Evolutionary conservation across 495 filamentous ascomycete species (phyloP).

Genomic region (Penicillium flavigenum): DNA sequence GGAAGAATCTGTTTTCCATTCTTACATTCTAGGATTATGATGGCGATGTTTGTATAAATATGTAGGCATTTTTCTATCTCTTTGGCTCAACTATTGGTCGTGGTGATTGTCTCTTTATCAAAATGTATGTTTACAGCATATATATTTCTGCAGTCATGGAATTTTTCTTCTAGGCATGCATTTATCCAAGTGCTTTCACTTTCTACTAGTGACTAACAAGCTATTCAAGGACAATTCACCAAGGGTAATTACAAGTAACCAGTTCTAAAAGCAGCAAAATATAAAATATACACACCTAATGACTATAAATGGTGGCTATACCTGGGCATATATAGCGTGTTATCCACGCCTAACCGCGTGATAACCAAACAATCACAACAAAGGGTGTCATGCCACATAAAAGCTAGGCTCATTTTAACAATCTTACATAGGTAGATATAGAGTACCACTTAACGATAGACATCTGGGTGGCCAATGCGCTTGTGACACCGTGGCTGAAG

Average conservation of each 20-base stretch:
- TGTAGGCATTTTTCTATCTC: background rate
- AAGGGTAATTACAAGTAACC: background rate
- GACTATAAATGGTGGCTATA: background rate
- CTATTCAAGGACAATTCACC: background rate
- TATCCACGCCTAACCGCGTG: background rate
- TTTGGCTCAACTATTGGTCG: background rate
- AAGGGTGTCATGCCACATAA: too few relatives aligned
- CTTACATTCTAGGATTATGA: background rate
- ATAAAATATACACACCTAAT: background rate
- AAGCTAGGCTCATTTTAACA: background rate
- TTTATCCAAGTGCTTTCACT: background rate
- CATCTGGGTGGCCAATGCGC: background rate
- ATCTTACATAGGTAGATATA: background rate
- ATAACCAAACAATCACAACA: background rate
- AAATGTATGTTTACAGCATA: background rate
- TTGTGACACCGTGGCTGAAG: constrained; percentile 9
- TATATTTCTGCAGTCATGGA: background rate
- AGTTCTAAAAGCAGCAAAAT: background rate
- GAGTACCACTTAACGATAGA: background rate
- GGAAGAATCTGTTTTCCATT: constrained; percentile 8
- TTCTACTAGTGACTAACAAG: background rate
- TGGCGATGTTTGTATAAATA: background rate
- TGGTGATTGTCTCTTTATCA: background rate
- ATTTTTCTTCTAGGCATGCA: background rate
- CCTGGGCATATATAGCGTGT: background rate